Conservation (phyloP, 495 filamentous ascomycete species). For the Eremomyces bilateralis region DNA sequence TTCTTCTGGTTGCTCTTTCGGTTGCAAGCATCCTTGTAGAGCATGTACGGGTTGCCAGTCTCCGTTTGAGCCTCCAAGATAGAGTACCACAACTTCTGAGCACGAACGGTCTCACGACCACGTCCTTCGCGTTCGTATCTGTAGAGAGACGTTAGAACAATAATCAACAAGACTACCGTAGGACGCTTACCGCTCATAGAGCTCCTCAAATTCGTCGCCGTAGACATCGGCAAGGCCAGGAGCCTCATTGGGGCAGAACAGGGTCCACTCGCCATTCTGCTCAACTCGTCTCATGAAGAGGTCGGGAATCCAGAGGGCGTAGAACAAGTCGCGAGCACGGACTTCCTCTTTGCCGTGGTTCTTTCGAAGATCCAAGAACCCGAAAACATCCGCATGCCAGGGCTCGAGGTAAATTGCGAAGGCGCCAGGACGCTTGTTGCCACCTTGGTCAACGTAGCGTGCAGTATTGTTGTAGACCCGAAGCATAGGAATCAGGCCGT, state of each 20-base stretch:
- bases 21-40: conserved; percentile 98
- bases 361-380: conserved; percentile 93
- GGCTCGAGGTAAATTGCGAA: conserved; percentile 99
- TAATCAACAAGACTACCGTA: no score
- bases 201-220: conserved; percentile 86
- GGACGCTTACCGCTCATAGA: conserved; percentile 48
- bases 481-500: conserved; percentile 93
- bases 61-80: conserved; percentile 96
- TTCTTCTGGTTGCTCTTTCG: conserved; percentile 99
- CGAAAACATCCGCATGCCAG: conserved; percentile 95
- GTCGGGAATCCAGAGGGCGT: conserved; percentile 94
- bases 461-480: conserved; percentile 98
- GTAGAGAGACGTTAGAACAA: background rate
- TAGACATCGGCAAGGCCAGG: conserved; percentile 90
- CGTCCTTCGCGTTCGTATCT: conserved; percentile 74
- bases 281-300: conserved; percentile 99
- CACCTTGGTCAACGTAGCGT: conserved; percentile 94
- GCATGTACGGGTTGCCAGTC: conserved; percentile 97
- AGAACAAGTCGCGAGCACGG: conserved; percentile 91
- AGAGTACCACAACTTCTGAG: conserved; percentile 97
- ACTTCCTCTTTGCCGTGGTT: conserved; percentile 98
- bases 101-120: conserved; percentile 77
- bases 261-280: conserved; percentile 82
- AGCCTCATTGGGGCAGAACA: conserved; percentile 93
- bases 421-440: conserved; percentile 95